Conservation (phyloP, 2,329 filamentous ascomycete species). For the Gliomastix tumulicola region DNA sequence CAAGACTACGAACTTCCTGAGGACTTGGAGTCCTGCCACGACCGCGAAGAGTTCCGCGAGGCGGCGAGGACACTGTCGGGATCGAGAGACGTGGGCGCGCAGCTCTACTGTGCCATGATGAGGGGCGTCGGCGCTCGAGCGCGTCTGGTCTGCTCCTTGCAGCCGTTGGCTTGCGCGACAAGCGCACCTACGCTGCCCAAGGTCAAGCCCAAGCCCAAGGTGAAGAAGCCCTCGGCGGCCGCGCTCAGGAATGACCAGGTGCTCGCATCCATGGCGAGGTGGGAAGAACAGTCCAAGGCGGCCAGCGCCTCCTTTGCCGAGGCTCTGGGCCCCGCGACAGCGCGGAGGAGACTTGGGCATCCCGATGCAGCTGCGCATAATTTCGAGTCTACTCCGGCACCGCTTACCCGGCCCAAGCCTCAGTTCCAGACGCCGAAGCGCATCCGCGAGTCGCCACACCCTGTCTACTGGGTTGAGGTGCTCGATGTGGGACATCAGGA, state of each 20-base stretch:
- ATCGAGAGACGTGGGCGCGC: constrained; percentile 82
- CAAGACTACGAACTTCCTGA: constrained; percentile 51
- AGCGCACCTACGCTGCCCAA: constrained; percentile 41
- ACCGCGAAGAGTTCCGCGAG: constrained; percentile 65
- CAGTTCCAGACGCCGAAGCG: constrained; percentile 26
- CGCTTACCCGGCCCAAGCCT: constrained; percentile 14
- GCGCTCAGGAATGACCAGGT: constrained; percentile 27
- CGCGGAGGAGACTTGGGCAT: constrained; percentile 43
- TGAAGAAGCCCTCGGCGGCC: constrained; percentile 18
- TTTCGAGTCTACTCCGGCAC: constrained; percentile 34
- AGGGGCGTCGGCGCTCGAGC: constrained; percentile 75
- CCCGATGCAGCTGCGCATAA: constrained; percentile 46
- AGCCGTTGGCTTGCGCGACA: constrained; percentile 65
- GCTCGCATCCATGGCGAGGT: constrained; percentile 30
- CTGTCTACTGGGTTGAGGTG: constrained; percentile 91
- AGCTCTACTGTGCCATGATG: constrained; percentile 83
- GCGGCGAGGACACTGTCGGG: constrained; percentile 66
- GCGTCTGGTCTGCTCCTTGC: constrained; percentile 83
- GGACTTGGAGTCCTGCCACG: constrained; percentile 61
- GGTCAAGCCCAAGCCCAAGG: constrained; percentile 17
- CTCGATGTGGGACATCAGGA: constrained; percentile 81
- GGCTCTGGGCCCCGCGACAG: constrained; percentile 18
- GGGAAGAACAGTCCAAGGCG: constrained; percentile 22
- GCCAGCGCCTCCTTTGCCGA: constrained; percentile 9
- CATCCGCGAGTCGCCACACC: constrained; percentile 66